Percentiles rank a stretch among this genome's conserved stretches.
phyloP scores from a whole-genome alignment of 2,329 filamentous ascomycete genomes.

The Sclerotiophoma versabilis region DNA sequence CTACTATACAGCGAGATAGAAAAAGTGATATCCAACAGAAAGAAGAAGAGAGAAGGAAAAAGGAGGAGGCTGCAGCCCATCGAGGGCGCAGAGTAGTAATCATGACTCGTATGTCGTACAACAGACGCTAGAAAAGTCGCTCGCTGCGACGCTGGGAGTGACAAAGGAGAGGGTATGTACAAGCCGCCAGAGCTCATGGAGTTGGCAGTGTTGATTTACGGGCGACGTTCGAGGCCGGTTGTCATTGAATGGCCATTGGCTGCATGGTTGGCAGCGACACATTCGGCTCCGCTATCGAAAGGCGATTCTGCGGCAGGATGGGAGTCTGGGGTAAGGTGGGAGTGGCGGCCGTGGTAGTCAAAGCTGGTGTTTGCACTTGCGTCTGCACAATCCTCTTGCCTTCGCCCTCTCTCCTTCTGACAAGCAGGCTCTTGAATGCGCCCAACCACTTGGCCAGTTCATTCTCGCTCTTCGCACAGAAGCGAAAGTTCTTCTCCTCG shows the following conservation, averaged over 20 bases:
- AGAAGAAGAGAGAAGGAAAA: background rate
- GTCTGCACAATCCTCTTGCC: conserved; percentile 4
- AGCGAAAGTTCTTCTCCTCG: conserved; percentile 73
- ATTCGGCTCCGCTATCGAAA: background rate
- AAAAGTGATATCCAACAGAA: conserved; percentile 4
- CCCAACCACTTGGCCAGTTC: conserved; percentile 83
- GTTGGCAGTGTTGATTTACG: background rate
- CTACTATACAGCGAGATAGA: conserved; percentile 1
- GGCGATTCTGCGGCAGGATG: background rate
- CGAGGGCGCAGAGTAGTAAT: background rate
- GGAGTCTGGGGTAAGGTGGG: conserved; percentile 8
- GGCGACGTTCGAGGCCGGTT: background rate
- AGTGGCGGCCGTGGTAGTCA: conserved; percentile 11
- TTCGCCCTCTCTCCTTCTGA: conserved; percentile 67
- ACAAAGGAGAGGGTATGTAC: conserved; percentile 1
- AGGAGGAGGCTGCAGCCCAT: background rate
- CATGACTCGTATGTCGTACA: conserved; percentile 2
- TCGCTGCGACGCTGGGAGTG: background rate
- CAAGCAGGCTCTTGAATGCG: conserved; percentile 85
- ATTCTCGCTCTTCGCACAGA: conserved; percentile 76
- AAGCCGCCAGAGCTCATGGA: background rate
- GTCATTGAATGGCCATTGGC: conserved; percentile 10
- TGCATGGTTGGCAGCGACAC: background rate
- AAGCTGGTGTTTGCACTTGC: background rate
- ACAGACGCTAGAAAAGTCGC: background rate